These are phyloP conservation scores for Halenospora varia DNA, from an alignment of 495 filamentous ascomycete species.

Conservation along the genomic window DNA sequence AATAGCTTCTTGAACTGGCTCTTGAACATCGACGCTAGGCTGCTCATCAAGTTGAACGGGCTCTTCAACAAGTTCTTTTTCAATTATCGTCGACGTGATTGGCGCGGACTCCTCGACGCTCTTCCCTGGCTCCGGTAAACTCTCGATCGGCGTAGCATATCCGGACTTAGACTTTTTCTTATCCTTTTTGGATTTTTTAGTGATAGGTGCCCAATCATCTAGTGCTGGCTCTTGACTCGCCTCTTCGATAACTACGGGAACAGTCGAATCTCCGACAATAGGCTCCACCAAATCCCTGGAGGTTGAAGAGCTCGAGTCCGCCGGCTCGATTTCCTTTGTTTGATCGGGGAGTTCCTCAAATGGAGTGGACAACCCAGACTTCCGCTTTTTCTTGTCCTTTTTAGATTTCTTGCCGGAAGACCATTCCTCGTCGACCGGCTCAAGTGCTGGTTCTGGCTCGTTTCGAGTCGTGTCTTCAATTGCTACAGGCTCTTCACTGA, in stretches of 20 bases:
- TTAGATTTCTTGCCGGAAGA: background rate
- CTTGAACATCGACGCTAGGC: background rate
- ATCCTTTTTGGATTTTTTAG: slow-evolving; percentile 23
- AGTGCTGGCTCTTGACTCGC: background rate
- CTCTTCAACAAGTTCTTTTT: background rate
- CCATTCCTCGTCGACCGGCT: background rate
- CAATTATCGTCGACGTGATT: background rate
- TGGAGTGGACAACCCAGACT: background rate
- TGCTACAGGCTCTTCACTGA: too few species aligned
- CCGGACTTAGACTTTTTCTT: slow-evolving; percentile 23
- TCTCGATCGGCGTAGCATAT: slow-evolving; percentile 8
- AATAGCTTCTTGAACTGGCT: background rate
- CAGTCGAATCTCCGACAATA: background rate
- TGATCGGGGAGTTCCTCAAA: background rate
- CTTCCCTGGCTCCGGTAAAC: background rate
- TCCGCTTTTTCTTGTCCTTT: slow-evolving; percentile 7
- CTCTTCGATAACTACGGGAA: background rate
- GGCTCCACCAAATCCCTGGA: background rate
- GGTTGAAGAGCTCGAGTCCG: background rate
- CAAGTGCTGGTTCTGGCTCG: background rate
- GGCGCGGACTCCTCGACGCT: background rate
- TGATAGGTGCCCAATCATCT: slow-evolving; percentile 4
- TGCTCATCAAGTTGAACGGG: background rate
- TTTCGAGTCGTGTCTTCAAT: too few species aligned
- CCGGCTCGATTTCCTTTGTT: background rate